A percentile compares a stretch with the other conserved stretches of the same genome.
Conservation (phyloP, 352 stramenopile genomes). For the Globisporangium takayamanum region DNA sequence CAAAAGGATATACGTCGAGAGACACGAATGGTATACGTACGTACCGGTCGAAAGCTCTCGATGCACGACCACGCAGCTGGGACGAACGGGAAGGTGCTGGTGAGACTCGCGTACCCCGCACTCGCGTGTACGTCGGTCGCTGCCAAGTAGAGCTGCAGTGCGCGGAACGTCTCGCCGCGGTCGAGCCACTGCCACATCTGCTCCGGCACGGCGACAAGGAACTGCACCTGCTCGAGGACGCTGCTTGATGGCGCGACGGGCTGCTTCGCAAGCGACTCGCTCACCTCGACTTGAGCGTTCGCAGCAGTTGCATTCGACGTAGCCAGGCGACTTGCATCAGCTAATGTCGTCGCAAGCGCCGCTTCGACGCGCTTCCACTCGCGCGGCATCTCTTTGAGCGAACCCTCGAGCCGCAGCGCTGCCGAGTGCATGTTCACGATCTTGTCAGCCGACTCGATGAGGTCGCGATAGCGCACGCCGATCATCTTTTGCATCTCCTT, state of each 20-base stretch:
- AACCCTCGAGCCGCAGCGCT: conserved; percentile 68
- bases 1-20: neutral
- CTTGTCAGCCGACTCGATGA: conserved; percentile 91
- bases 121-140: conserved; percentile 27
- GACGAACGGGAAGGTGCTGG: conserved; percentile 53
- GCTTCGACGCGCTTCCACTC: conserved; percentile 70
- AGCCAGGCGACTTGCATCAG: conserved; percentile 15
- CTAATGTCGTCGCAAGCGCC: conserved; percentile 25
- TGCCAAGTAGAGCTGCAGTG: conserved; percentile 38
- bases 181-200: conserved; percentile 69
- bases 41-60: conserved; percentile 52
- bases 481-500: conserved; percentile 93
- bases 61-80: conserved; percentile 58
- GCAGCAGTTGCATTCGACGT: no score
- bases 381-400: conserved; percentile 80
- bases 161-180: conserved; percentile 44
- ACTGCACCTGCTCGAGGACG: conserved; percentile 31
- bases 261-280: neutral
- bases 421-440: conserved; percentile 91
- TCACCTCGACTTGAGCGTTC: neutral
- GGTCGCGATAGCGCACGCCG: conserved; percentile 86
- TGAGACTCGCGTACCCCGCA: conserved; percentile 9
- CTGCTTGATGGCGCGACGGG: neutral
- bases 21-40: conserved; percentile 2
- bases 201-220: conserved; percentile 53